Conservation (phyloP, 2,329 filamentous ascomycete species). For the Colletotrichum falcatum region DNA sequence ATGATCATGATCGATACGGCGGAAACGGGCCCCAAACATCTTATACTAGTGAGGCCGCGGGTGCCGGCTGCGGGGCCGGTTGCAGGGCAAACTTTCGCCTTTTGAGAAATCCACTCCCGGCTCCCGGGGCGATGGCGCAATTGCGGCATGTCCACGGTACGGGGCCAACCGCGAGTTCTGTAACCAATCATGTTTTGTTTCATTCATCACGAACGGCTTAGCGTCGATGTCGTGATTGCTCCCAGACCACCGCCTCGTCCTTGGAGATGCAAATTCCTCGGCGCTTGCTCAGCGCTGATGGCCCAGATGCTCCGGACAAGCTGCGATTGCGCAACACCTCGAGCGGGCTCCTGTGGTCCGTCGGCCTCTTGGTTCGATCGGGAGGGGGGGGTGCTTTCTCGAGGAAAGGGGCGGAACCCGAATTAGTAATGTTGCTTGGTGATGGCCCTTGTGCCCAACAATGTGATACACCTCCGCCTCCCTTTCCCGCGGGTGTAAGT, state of each 20-base stretch:
- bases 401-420: constrained; percentile 18
- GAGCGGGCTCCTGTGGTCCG: constrained; percentile 24
- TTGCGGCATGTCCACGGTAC: constrained; percentile 41
- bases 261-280: constrained; percentile 36
- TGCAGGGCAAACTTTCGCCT: not conserved
- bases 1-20: not conserved
- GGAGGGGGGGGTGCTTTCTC: not conserved
- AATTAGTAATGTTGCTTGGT: constrained; percentile 43
- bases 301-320: constrained; percentile 36
- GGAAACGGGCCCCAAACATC: constrained; percentile 21
- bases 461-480: constrained; percentile 34
- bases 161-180: constrained; percentile 24
- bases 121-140: constrained; percentile 41
- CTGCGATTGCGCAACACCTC: constrained; percentile 53
- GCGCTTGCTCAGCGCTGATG: constrained; percentile 30
- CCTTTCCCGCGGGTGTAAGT: constrained; percentile 37
- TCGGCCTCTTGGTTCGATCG: constrained; percentile 37
- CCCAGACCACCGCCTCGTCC: constrained; percentile 45
- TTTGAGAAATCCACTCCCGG: constrained; percentile 30
- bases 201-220: constrained; percentile 61
- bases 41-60: constrained; percentile 26
- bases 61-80: constrained; percentile 37
- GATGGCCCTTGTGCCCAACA: constrained; percentile 36
- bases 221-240: constrained; percentile 66
- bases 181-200: constrained; percentile 52